Evolutionary conservation across 768 basidiomycete species (phyloP).

Genomic region (Butyriboletus loyo): DNA sequence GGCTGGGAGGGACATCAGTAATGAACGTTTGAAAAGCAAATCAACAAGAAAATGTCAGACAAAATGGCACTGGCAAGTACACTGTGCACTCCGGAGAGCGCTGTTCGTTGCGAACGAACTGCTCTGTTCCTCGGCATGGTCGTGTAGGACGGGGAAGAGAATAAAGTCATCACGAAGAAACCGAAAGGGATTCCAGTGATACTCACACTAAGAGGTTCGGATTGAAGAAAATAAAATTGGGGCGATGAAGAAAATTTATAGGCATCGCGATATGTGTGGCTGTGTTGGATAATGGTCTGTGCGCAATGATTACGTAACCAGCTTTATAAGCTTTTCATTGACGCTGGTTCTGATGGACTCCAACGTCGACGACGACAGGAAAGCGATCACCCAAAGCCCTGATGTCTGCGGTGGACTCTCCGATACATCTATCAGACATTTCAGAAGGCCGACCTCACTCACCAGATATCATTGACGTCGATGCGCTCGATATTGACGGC

Average conservation of each 20-base stretch:
- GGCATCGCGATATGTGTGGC: conserved; percentile 17
- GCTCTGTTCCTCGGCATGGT: conserved; percentile 83
- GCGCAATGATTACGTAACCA: conserved; percentile 27
- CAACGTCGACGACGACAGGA: conserved; percentile 22
- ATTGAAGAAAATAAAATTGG: not conserved
- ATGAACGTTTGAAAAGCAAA: not conserved
- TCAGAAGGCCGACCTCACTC: conserved; percentile 16
- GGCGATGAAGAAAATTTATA: conserved; percentile 29
- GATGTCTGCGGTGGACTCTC: conserved; percentile 23
- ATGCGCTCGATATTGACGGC: conserved; percentile 37
- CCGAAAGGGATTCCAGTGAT: not conserved
- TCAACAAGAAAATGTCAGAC: conserved; percentile 50
- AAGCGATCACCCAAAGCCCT: not conserved
- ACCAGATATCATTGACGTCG: conserved; percentile 44
- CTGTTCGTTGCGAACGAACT: conserved; percentile 76
- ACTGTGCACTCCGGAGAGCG: conserved; percentile 58
- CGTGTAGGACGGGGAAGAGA: conserved; percentile 93
- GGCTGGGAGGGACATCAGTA: conserved; percentile 14
- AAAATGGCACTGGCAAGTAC: conserved; percentile 90
- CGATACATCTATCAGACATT: not conserved
- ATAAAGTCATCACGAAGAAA: conserved; percentile 59
- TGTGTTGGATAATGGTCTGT: conserved; percentile 32
- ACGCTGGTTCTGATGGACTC: not conserved
- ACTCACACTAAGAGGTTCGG: conserved; percentile 16
- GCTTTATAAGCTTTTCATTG: conserved; percentile 9